Evolutionary conservation across 1,139 yeast genomes (phyloP), one percentile per base, ranked within the genome.

Genomic region (Kluyveromyces sp.): DNA sequence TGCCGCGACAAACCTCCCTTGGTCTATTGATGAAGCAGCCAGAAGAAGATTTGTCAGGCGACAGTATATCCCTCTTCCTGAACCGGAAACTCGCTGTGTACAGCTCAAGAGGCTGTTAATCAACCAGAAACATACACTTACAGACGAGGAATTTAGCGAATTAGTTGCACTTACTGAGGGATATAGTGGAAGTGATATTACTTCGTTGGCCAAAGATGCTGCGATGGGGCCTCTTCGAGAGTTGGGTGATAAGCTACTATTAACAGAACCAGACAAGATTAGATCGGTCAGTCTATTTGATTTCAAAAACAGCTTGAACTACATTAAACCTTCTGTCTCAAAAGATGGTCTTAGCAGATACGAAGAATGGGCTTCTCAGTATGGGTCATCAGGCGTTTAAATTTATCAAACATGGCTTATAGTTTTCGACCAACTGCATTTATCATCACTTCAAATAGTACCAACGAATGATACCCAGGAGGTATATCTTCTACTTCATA

Each of bases 21-120:
- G 99, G 99, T 83, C 88, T 3, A 89, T 92, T 49, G 99, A 92
- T 65, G 98, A 94, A 61, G 98, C 98, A 2, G 99, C 98, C 0
- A 71, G 98, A 57, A 75, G 98, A 61, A 75, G 98, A 54, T 92
- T 92, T 67, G 96, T 86, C 4, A 75, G 95, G 52, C 71, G 97
- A 45, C 96, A 88, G 61, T 89, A 92, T 63, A 92, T 92, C 44
- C 98, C 98, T 2, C 69, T 92, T 45, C 98, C 98, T 0, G 98
- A 92, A 61, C 74, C 73, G 9, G 88, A 83, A 52, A 88, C 97
- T 0, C 68, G 98, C 47, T 65, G 70, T 44, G 77, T 79, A 9
- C 98, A 92, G 58, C 69, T 92, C 28, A 63, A 65, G 44, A 84
- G 83, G 59, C 71, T 92, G 43, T 62, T 92, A 46, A 71, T 78